phyloP scores from a whole-genome alignment of 257 asterid species.

The Schizonepeta tenuifolia region DNA sequence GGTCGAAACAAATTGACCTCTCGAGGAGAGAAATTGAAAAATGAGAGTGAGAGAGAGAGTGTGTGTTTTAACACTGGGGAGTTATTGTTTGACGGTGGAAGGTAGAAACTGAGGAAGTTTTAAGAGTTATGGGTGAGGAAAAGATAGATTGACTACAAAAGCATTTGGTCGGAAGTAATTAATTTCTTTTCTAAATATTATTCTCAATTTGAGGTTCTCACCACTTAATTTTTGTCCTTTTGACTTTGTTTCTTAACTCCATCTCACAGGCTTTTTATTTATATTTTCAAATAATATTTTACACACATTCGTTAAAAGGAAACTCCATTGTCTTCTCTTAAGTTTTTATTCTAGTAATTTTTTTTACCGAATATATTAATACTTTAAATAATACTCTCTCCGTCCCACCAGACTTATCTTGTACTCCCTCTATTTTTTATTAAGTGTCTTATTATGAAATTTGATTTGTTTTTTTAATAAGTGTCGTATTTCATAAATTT shows the following conservation, averaged over 20 bases:
- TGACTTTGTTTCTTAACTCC: neutral
- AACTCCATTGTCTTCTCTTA: neutral
- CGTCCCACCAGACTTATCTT: too few relatives aligned
- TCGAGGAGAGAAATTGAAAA: neutral
- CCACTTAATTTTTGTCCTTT: neutral
- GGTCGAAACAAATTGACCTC: slow-evolving; percentile 24
- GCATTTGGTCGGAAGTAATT: neutral
- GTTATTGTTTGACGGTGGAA: slow-evolving; percentile 12
- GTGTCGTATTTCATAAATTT: too few relatives aligned
- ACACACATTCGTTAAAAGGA: neutral
- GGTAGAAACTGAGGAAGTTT: neutral
- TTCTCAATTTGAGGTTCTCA: neutral
- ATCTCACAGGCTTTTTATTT: neutral
- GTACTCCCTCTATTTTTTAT: too few relatives aligned
- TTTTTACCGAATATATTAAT: too few relatives aligned
- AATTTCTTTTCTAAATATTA: neutral
- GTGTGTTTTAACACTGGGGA: slow-evolving; percentile 16
- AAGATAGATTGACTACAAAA: neutral
- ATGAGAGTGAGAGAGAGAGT: slow-evolving; percentile 1
- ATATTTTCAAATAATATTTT: neutral
- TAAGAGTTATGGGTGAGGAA: slow-evolving; percentile 12
- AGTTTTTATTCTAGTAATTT: too few relatives aligned
- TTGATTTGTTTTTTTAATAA: too few relatives aligned
- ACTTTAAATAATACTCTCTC: too few relatives aligned
- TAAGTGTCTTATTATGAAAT: too few relatives aligned